phyloP scores from a whole-genome alignment of 2,329 filamentous ascomycete genomes.

The Alternaria longipes region DNA sequence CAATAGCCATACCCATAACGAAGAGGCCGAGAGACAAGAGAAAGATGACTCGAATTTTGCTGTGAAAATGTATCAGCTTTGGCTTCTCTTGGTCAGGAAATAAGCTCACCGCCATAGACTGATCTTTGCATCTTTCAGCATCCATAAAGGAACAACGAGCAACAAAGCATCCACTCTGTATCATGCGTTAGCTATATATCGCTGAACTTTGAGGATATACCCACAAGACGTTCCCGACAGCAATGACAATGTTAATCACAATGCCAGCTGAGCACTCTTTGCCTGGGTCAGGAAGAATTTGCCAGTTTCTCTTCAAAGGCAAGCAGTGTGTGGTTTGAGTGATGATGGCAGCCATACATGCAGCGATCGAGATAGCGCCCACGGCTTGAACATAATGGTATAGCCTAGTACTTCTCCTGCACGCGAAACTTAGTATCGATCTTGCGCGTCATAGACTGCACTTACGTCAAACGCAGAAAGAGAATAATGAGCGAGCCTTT shows the following conservation, averaged over 20 bases:
- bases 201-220: neutral
- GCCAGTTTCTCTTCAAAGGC: conserved; percentile 2
- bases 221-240: conserved; percentile 5
- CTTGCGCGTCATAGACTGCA: neutral
- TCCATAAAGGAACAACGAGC: conserved; percentile 4
- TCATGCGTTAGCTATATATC: neutral
- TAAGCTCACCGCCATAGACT: conserved; percentile 5
- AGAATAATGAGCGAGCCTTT: neutral
- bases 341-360: neutral
- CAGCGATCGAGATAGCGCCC: neutral
- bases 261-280: conserved; percentile 4
- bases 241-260: conserved; percentile 5
- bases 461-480: neutral
- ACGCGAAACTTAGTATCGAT: neutral
- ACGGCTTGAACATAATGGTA: neutral
- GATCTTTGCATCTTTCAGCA: conserved; percentile 5
- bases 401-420: neutral
- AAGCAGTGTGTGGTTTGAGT: conserved; percentile 9
- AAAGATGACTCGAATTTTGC: conserved; percentile 3
- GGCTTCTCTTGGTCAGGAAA: neutral
- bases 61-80: neutral
- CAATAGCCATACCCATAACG: conserved; percentile 8
- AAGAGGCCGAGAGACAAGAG: conserved; percentile 6
- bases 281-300: conserved; percentile 1
- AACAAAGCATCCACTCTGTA: neutral